A percentile compares a stretch with the other conserved stretches of the same genome.
Evolutionary conservation across 148 eudicot species (phyloP).

Genomic region (Agrostemma githago): DNA sequence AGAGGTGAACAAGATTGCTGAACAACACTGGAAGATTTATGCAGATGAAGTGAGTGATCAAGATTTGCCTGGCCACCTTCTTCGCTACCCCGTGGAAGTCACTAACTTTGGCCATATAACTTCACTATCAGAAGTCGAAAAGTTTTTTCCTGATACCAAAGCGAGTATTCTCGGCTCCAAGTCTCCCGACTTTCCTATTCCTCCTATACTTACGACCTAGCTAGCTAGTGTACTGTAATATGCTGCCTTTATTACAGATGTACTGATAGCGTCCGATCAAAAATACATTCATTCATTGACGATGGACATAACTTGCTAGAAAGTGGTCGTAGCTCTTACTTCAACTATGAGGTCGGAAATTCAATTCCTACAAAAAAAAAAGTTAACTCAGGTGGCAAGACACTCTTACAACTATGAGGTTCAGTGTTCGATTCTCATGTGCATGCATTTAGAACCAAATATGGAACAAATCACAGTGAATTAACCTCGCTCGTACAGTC

Average conservation of each 20-base stretch:
- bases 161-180: conserved; percentile 54
- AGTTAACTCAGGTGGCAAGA: no score
- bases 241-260: background rate
- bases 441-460: no score
- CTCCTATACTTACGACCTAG: conserved; percentile 58
- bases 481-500: no score
- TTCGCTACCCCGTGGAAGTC: conserved; percentile 52
- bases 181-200: conserved; percentile 31
- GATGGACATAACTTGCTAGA: no score
- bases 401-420: no score
- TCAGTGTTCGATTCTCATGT: no score
- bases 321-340: no score
- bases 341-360: no score
- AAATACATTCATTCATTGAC: no score
- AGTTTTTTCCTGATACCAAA: conserved; percentile 62
- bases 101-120: conserved; percentile 39
- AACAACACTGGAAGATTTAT: conserved; percentile 47
- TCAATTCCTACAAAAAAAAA: no score
- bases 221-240: no score
- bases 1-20: conserved; percentile 46
- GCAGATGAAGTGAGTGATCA: conserved; percentile 31
- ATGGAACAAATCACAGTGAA: no score
- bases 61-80: conserved; percentile 61
- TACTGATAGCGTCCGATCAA: background rate
- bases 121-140: conserved; percentile 37